Evolutionary conservation across 192 early-diverging fungal genomes (phyloP).

Genomic region (Coemansia sp.): DNA sequence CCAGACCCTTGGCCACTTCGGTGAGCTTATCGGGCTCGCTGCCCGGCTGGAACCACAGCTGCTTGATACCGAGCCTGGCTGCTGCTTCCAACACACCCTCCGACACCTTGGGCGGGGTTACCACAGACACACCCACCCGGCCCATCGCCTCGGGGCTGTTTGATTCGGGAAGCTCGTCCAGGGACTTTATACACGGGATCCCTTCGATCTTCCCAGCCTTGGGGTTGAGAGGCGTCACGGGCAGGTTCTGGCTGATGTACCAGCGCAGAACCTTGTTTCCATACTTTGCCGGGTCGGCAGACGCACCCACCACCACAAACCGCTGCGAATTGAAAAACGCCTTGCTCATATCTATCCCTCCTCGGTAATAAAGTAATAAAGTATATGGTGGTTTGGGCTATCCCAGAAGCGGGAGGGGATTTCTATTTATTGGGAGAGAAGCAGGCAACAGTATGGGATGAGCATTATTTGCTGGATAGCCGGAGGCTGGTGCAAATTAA

Average conservation of each 20-base stretch:
- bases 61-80: conserved; percentile 5
- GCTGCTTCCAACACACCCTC: conserved; percentile 8
- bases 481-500: too few relatives aligned
- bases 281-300: conserved; percentile 64
- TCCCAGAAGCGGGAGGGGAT: too few relatives aligned
- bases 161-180: conserved; percentile 1
- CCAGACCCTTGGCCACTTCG: conserved; percentile 5
- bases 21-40: conserved; percentile 18
- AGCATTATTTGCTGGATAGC: too few relatives aligned
- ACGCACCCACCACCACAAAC: conserved; percentile 77
- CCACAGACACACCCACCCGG: conserved; percentile 13
- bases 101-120: conserved; percentile 22
- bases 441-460: too few relatives aligned
- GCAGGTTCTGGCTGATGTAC: conserved; percentile 42
- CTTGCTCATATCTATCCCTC: conserved; percentile 3
- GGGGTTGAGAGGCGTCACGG: conserved; percentile 20
- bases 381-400: too few relatives aligned
- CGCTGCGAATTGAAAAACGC: conserved; percentile 53
- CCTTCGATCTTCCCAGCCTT: conserved; percentile 10
- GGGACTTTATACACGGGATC: conserved; percentile 6
- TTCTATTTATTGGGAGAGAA: too few relatives aligned
- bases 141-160: neutral
- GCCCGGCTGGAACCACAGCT: conserved; percentile 39
- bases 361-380: too few relatives aligned
- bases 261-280: conserved; percentile 81